A percentile compares a stretch with the other conserved stretches of the same genome.
phyloP scores from a whole-genome alignment of 768 basidiomycete genomes.

The Suillus ampliporus region DNA sequence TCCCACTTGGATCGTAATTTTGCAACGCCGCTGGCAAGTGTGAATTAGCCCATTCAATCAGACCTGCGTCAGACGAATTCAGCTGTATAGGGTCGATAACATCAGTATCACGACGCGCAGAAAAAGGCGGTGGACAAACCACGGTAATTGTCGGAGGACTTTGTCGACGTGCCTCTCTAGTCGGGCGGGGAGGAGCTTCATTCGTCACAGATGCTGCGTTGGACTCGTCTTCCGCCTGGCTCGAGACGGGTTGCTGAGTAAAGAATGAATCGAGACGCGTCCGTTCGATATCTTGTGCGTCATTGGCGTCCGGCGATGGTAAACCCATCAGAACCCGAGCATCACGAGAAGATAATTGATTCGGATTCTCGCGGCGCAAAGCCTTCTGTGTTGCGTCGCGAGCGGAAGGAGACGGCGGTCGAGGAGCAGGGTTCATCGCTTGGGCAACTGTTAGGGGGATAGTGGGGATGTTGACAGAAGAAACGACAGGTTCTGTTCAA shows the following conservation, averaged over 20 bases:
- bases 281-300: conserved; percentile 48
- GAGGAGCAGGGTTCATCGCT: conserved; percentile 93
- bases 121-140: conserved; percentile 20
- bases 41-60: conserved; percentile 90
- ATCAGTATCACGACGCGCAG: conserved; percentile 13
- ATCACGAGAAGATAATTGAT: conserved; percentile 80
- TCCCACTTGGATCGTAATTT: conserved; percentile 49
- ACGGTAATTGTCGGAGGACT: conserved; percentile 35
- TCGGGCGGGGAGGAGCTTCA: conserved; percentile 65
- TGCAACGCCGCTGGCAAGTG: conserved; percentile 72
- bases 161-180: conserved; percentile 59
- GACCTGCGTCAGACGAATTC: conserved; percentile 47
- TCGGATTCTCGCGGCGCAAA: conserved; percentile 82
- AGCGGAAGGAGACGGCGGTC: conserved; percentile 90
- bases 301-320: conserved; percentile 34
- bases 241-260: conserved; percentile 42
- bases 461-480: conserved; percentile 95
- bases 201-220: conserved; percentile 24
- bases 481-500: conserved; percentile 83
- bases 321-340: conserved; percentile 78
- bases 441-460: conserved; percentile 95
- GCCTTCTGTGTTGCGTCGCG: conserved; percentile 90
- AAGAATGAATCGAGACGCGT: conserved; percentile 62
- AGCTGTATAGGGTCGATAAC: conserved; percentile 21
- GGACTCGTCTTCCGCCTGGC: conserved; percentile 21